Base-by-base conservation (phyloP, 1,139 yeast species). In the Hemisphaericaspora subhashii region DNA sequence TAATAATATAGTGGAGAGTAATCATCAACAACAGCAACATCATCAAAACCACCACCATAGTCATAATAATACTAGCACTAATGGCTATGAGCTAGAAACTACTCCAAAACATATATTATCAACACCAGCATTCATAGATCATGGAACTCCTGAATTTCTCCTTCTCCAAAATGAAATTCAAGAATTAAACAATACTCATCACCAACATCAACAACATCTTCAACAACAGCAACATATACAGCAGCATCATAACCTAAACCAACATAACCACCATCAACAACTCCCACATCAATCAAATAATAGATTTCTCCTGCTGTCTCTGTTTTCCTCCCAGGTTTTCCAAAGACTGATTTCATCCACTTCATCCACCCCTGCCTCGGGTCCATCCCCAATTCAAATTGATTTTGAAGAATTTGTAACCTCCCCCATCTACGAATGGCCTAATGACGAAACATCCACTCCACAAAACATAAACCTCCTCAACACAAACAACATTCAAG, bases 391-490 rank as follows among this genome's bases (percentile, higher is more conserved):
- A 1, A 29, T 15, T 15, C 32, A 8, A n/a, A 18, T 29, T 6
- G 32, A 29, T 12, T 29, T 29, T 30, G 46, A 45, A 2, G 43
- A 39, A 27, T 45, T 36, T 31, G 40, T 47, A 3, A 41, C 45
- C 1, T 35, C 50, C 1, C 48, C 48, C 9, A 45, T 47, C 9
- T 45, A 45, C 22, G 51, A 47, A 31, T 47, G 51, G 51, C 51
- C 51, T 7, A 41, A 36, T 26, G 51, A 47, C 31, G 51, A 47
- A 28, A 38, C 47, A 5, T 41, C 41, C 4, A 40, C 42, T 10
- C 40, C 40, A 2, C n/a, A n/a, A n/a, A n/a, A n/a, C n/a, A 36
- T 43, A 6, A 40, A 39, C 21, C 33, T 41, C 14, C 24, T 37
- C 11, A 44, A 47, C n/a, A n/a, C n/a, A n/a, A n/a, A n/a, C 25